Evolutionary conservation across 306 rosid genomes (phyloP).

Genomic region (Biancaea sappan): DNA sequence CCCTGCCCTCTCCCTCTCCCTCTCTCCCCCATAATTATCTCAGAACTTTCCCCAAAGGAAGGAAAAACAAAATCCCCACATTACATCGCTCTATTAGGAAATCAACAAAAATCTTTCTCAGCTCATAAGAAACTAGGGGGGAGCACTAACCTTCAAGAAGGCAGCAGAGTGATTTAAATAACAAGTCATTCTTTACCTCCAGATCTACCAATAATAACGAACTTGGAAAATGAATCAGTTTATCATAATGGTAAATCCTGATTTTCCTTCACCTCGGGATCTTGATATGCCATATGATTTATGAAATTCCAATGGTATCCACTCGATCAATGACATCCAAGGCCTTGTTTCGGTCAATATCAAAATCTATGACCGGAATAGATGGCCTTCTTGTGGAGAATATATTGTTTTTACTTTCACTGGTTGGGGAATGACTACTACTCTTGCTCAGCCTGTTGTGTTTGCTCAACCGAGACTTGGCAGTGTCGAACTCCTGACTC

Average conservation of each 20-base stretch:
- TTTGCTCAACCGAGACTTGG: conserved; percentile 69
- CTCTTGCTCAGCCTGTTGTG: conserved; percentile 88
- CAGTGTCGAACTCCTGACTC: conserved; percentile 89
- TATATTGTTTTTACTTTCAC: conserved; percentile 56
- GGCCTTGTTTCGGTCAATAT: conserved; percentile 71
- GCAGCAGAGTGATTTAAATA: conserved; percentile 17
- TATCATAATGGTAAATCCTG: too few relatives aligned
- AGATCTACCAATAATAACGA: too few relatives aligned
- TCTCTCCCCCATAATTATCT: conserved; percentile 37
- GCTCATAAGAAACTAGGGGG: conserved; percentile 37
- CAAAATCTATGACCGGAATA: conserved; percentile 78
- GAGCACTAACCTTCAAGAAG: conserved; percentile 35
- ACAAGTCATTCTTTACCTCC: too few relatives aligned
- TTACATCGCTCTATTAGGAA: conserved; percentile 33
- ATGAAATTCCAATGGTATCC: conserved; percentile 69
- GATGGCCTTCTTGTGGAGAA: conserved; percentile 67
- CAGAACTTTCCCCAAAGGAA: conserved; percentile 38
- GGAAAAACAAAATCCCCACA: conserved; percentile 29
- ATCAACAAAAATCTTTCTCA: conserved; percentile 30
- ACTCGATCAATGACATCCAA: conserved; percentile 85
- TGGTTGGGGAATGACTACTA: conserved; percentile 84
- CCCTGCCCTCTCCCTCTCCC: conserved; percentile 28
- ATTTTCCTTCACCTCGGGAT: conserved; percentile 24
- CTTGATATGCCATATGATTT: conserved; percentile 19
- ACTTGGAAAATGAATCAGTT: too few relatives aligned